Percentiles rank a stretch among this genome's conserved stretches.
Conservation (phyloP, 495 filamentous ascomycete genomes). For the Paragyromitra xinjiangensis region DNA sequence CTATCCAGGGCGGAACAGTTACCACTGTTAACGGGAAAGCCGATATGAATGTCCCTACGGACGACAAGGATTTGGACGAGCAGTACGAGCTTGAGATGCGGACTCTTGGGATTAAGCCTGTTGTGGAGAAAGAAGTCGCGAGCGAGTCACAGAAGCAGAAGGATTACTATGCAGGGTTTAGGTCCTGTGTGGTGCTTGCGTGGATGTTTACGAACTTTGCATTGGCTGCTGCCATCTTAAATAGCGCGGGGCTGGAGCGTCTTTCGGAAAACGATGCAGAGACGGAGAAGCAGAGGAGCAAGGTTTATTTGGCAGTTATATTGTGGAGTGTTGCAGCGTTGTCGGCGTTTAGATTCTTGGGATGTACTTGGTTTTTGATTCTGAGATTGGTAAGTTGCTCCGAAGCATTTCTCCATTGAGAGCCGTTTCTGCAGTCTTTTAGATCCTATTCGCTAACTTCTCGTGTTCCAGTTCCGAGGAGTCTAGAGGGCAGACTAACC, state of each 20-base stretch:
- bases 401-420: not conserved
- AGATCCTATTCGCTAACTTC: constrained; percentile 18
- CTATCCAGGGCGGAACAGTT: constrained; percentile 47
- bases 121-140: constrained; percentile 70
- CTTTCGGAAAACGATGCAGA: constrained; percentile 61
- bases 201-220: constrained; percentile 98
- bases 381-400: constrained; percentile 78
- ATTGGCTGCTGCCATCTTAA: constrained; percentile 85
- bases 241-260: constrained; percentile 78
- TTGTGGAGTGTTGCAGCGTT: constrained; percentile 91
- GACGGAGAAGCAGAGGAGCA: constrained; percentile 62
- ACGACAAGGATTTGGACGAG: constrained; percentile 84
- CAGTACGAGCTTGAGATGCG: constrained; percentile 89
- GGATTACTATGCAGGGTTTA: constrained; percentile 97
- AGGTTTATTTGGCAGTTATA: constrained; percentile 89
- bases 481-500: constrained; percentile 48
- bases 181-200: constrained; percentile 85
- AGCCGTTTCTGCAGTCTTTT: not conserved
- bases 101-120: constrained; percentile 74
- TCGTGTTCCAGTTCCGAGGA: constrained; percentile 58
- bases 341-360: constrained; percentile 87
- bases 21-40: constrained; percentile 77
- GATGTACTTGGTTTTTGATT: constrained; percentile 93
- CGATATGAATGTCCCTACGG: constrained; percentile 89
- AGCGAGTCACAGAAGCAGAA: constrained; percentile 82